Conservation (phyloP, 495 filamentous ascomycete genomes). For the Talaromyces stipitatus region DNA sequence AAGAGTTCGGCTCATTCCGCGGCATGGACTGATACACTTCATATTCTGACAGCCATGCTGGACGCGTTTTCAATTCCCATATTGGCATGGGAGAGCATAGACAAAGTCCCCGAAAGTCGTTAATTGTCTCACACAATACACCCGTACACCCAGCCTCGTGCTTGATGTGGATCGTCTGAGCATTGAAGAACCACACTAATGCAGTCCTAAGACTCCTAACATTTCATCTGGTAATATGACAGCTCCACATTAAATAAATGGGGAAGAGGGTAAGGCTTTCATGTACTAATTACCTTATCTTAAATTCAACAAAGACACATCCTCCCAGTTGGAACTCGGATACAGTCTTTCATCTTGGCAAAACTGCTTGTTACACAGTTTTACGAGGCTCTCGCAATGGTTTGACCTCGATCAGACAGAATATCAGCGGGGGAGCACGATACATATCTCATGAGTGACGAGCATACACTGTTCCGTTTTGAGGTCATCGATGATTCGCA, state of each 20-base stretch:
- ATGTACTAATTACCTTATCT: background rate
- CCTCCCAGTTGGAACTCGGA: background rate
- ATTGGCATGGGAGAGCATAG: background rate
- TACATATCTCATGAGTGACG: background rate
- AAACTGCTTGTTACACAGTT: background rate
- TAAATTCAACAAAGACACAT: background rate
- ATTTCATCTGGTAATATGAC: no score
- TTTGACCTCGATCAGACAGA: background rate
- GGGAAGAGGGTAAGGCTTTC: background rate
- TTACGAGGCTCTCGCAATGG: conserved; percentile 3
- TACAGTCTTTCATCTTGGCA: background rate
- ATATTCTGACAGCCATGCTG: background rate
- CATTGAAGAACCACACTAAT: background rate
- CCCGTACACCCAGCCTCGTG: no score
- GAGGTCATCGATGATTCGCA: conserved; percentile 8
- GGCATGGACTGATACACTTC: background rate
- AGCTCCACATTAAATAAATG: background rate
- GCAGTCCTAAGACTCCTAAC: background rate
- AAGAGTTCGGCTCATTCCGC: background rate
- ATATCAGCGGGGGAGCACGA: background rate
- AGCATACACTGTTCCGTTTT: background rate
- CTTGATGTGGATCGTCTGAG: background rate
- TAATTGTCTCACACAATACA: background rate
- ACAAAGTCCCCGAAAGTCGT: background rate
- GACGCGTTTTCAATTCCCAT: background rate